Conservation (phyloP, 2,329 filamentous ascomycete genomes). For the Rutstroemia sp. region DNA sequence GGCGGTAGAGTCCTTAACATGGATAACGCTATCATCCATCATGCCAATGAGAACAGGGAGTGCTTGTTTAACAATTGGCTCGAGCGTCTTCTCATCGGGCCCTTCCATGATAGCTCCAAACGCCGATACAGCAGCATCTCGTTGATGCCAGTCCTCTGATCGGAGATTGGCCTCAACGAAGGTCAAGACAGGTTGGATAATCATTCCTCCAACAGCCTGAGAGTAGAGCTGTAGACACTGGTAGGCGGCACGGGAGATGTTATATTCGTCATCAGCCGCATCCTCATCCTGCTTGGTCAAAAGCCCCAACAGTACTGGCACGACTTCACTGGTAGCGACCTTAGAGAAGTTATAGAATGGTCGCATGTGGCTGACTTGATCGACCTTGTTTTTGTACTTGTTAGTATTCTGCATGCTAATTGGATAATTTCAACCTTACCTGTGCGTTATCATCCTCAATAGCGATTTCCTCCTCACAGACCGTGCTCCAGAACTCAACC, state of each 20-base stretch:
- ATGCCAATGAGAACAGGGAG: slow-evolving; percentile 80
- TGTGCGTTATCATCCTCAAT: slow-evolving; percentile 95
- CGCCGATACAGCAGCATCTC: slow-evolving; percentile 92
- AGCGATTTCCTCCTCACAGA: slow-evolving; percentile 95
- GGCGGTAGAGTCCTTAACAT: slow-evolving; percentile 92
- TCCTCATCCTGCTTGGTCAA: slow-evolving; percentile 98
- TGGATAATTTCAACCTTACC: slow-evolving; percentile 36
- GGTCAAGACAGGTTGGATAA: slow-evolving; percentile 77
- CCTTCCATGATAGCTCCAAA: slow-evolving; percentile 99
- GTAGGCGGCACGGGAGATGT: slow-evolving; percentile 88
- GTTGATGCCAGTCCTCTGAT: slow-evolving; percentile 85
- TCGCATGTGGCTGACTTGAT: slow-evolving; percentile 51
- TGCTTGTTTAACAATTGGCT: slow-evolving; percentile 92
- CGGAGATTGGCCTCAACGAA: slow-evolving; percentile 92
- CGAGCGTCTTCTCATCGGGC: slow-evolving; percentile 83
- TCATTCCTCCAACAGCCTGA: slow-evolving; percentile 76
- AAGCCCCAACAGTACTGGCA: slow-evolving; percentile 80
- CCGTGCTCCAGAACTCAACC: slow-evolving; percentile 99
- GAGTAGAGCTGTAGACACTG: slow-evolving; percentile 94
- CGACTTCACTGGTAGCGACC: slow-evolving; percentile 87
- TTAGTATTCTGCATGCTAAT: not conserved
- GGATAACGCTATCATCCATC: slow-evolving; percentile 84
- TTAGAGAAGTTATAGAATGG: slow-evolving; percentile 95
- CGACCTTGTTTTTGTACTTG: slow-evolving; percentile 17
- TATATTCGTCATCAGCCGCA: slow-evolving; percentile 94